These are phyloP conservation scores for Fusarium sp. DNA, from an alignment of 2,329 filamentous ascomycete species.

Conservation along the genomic window DNA sequence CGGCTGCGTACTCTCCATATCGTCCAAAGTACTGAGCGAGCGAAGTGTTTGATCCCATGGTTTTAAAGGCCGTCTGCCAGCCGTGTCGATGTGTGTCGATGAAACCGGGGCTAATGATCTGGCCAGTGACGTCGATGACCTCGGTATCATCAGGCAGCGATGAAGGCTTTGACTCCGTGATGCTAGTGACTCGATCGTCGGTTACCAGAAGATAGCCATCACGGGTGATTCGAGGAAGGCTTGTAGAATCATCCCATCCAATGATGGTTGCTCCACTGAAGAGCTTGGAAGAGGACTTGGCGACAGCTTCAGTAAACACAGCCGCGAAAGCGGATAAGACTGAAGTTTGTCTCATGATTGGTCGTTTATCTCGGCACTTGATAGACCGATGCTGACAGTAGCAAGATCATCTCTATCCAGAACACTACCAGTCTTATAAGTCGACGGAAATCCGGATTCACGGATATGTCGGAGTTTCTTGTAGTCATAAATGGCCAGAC, in stretches of 20 bases:
- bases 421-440: background rate
- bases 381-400: background rate
- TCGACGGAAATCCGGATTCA: background rate
- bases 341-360: background rate
- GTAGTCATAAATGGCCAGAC: background rate
- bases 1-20: conserved; percentile 51
- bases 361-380: background rate
- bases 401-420: background rate
- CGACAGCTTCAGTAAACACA: background rate
- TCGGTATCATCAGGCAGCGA: conserved; percentile 45
- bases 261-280: conserved; percentile 30
- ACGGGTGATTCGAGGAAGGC: background rate
- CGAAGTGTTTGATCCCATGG: conserved; percentile 63
- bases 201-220: conserved; percentile 11
- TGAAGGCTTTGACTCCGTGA: conserved; percentile 2
- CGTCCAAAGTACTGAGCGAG: conserved; percentile 61
- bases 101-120: conserved; percentile 67
- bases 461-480: background rate
- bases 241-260: conserved; percentile 18
- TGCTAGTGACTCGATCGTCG: conserved; percentile 10
- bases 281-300: background rate
- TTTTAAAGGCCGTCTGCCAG: conserved; percentile 68
- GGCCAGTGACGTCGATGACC: conserved; percentile 60
- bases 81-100: conserved; percentile 68
- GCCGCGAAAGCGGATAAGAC: background rate